These are phyloP conservation scores for Fraxinus albicans DNA, from an alignment of 305 asterid genomes.

Conservation along the genomic window DNA sequence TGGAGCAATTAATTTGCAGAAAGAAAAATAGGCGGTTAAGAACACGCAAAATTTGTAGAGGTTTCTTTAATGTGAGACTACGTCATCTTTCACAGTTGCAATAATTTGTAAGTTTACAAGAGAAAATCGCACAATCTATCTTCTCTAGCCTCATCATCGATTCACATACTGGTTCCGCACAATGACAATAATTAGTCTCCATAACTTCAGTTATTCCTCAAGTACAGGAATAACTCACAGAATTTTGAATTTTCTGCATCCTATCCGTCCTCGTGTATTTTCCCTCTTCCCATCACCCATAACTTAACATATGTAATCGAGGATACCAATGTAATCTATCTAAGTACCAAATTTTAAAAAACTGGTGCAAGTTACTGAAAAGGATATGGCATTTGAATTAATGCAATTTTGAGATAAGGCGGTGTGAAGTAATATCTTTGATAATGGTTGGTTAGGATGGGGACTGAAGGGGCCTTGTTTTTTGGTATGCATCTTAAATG, in stretches of 20 bases:
- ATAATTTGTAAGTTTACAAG: not conserved
- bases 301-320: not conserved
- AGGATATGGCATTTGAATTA: not conserved
- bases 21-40: not conserved
- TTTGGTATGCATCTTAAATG: constrained; percentile 1
- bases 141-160: not conserved
- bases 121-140: not conserved
- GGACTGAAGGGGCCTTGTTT: constrained; percentile 8
- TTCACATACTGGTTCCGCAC: too few relatives aligned
- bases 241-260: too few relatives aligned
- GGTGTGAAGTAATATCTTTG: constrained; percentile 8
- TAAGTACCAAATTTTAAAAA: not conserved
- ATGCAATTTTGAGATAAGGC: constrained; percentile 2
- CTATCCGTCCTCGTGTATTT: too few relatives aligned
- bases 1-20: not conserved
- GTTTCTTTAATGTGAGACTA: too few relatives aligned
- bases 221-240: too few relatives aligned
- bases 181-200: not conserved
- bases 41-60: too few relatives aligned
- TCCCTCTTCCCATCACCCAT: too few relatives aligned
- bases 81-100: not conserved
- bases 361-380: not conserved
- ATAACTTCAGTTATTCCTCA: not conserved
- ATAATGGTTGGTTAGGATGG: constrained; percentile 10
- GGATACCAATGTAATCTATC: not conserved